Evolutionary conservation across 768 basidiomycete species (phyloP).

Genomic region (Neoboletus magnificus): DNA sequence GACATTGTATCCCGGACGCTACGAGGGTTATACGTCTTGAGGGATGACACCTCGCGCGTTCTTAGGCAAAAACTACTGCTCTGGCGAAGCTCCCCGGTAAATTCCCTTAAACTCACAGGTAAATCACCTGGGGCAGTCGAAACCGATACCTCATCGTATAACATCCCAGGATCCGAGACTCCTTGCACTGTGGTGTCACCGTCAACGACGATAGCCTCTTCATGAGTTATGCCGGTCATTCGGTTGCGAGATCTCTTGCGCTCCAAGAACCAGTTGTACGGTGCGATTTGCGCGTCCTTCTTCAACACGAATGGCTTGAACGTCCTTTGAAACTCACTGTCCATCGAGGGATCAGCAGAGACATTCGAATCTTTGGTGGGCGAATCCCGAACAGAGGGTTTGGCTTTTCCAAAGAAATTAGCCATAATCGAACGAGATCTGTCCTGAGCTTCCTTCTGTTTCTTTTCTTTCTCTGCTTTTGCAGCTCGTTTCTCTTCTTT

Average conservation of each 20-base stretch:
- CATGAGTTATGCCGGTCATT: conserved; percentile 24
- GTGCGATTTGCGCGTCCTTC: conserved; percentile 71
- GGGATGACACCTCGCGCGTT: conserved; percentile 14
- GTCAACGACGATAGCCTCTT: conserved; percentile 61
- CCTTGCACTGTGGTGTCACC: conserved; percentile 28
- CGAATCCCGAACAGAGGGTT: conserved; percentile 28
- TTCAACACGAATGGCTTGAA: conserved; percentile 82
- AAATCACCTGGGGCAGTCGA: neutral
- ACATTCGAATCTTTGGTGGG: conserved; percentile 26
- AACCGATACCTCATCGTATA: neutral
- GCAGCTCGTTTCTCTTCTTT: conserved; percentile 63
- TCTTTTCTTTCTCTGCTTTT: conserved; percentile 69
- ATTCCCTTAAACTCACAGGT: conserved; percentile 11
- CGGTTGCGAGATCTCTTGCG: conserved; percentile 20
- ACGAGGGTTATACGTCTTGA: conserved; percentile 31
- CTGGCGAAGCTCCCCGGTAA: conserved; percentile 33
- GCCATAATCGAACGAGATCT: conserved; percentile 76
- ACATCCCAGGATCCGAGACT: conserved; percentile 4
- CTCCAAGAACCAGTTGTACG: conserved; percentile 63
- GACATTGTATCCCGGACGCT: conserved; percentile 52
- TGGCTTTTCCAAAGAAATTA: conserved; percentile 72
- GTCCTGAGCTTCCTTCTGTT: conserved; percentile 62
- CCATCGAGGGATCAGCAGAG: conserved; percentile 33
- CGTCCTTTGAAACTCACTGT: conserved; percentile 65
- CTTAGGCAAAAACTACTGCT: conserved; percentile 20